Percentiles rank a stretch among this genome's conserved stretches.
Evolutionary conservation across 257 asterid species (phyloP).

Genomic region (Nicotiana benthamiana): DNA sequence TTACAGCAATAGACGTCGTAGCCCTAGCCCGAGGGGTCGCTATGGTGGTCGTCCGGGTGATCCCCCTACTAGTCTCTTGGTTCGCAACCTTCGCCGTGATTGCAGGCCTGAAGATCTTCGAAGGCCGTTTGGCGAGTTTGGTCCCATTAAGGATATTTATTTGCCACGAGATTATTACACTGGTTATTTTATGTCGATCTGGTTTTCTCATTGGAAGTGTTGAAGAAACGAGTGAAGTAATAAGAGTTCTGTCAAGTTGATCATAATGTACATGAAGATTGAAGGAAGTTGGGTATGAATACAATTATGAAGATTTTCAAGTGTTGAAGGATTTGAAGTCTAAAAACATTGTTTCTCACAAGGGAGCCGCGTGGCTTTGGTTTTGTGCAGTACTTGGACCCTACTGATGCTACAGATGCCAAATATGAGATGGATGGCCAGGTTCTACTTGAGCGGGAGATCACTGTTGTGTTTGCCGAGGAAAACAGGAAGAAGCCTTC

Average conservation of each 20-base stretch:
- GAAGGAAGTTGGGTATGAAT: slow-evolving; percentile 61
- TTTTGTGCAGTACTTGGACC: slow-evolving; percentile 59
- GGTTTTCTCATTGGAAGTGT: no score
- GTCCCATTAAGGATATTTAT: slow-evolving; percentile 59
- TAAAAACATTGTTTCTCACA: slow-evolving; percentile 26
- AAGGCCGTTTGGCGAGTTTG: slow-evolving; percentile 57
- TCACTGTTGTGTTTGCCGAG: slow-evolving; percentile 67
- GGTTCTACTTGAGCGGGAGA: slow-evolving; percentile 49
- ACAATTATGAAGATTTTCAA: slow-evolving; percentile 59
- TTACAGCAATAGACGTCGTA: slow-evolving; percentile 40
- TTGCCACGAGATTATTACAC: slow-evolving; percentile 54
- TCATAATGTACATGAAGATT: slow-evolving; percentile 68
- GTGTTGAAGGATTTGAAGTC: slow-evolving; percentile 48
- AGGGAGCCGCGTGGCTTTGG: slow-evolving; percentile 85
- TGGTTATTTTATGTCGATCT: not conserved
- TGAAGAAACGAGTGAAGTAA: slow-evolving; percentile 5
- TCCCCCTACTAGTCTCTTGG: slow-evolving; percentile 66
- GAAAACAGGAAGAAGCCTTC: slow-evolving; percentile 66
- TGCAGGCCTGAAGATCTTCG: slow-evolving; percentile 72
- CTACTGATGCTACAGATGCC: slow-evolving; percentile 76
- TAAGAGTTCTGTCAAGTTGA: slow-evolving; percentile 62
- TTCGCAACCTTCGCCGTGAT: slow-evolving; percentile 66
- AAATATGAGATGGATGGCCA: slow-evolving; percentile 64
- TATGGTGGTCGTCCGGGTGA: slow-evolving; percentile 40
- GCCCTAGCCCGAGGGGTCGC: slow-evolving; percentile 48